Conservation (phyloP, 176 grass and related monocot species). For the Avena insularis region DNA sequence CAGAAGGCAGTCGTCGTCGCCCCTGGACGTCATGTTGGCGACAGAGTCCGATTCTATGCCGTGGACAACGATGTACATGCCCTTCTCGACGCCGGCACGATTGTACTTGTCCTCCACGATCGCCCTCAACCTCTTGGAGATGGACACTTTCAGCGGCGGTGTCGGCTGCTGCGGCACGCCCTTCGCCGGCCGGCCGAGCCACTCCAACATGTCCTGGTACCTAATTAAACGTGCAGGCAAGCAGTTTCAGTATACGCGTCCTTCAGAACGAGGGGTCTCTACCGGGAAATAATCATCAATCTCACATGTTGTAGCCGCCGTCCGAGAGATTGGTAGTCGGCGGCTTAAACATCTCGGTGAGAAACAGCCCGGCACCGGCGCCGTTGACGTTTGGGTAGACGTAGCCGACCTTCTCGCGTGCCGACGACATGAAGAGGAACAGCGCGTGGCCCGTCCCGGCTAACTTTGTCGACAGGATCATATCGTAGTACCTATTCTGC, state of each 20-base stretch:
- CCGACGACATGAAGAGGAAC: slow-evolving; percentile 92
- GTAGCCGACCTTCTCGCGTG: slow-evolving; percentile 86
- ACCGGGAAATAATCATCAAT: neutral
- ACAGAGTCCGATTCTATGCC: slow-evolving; percentile 86
- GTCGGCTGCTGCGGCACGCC: slow-evolving; percentile 61
- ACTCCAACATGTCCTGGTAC: slow-evolving; percentile 82
- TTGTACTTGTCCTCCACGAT: slow-evolving; percentile 74
- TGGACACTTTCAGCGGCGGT: slow-evolving; percentile 72
- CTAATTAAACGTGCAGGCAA: slow-evolving; percentile 38
- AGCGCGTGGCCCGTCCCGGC: slow-evolving; percentile 78
- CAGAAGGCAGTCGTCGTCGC: slow-evolving; percentile 80
- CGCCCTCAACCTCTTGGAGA: slow-evolving; percentile 85
- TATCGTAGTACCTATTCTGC: slow-evolving; percentile 88
- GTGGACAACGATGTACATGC: slow-evolving; percentile 80
- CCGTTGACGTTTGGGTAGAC: slow-evolving; percentile 86
- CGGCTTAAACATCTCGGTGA: slow-evolving; percentile 68
- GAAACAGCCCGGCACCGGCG: slow-evolving; percentile 74
- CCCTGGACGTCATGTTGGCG: slow-evolving; percentile 81
- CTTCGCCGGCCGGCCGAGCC: slow-evolving; percentile 72
- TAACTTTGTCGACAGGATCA: slow-evolving; percentile 79
- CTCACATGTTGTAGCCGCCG: slow-evolving; percentile 83
- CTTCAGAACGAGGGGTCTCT: neutral
- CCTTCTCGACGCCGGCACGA: slow-evolving; percentile 68
- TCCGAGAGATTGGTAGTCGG: slow-evolving; percentile 66
- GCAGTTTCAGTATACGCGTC: neutral